Evolutionary conservation across 2,329 filamentous ascomycete species (phyloP).

Genomic region (Penicillium sp.): DNA sequence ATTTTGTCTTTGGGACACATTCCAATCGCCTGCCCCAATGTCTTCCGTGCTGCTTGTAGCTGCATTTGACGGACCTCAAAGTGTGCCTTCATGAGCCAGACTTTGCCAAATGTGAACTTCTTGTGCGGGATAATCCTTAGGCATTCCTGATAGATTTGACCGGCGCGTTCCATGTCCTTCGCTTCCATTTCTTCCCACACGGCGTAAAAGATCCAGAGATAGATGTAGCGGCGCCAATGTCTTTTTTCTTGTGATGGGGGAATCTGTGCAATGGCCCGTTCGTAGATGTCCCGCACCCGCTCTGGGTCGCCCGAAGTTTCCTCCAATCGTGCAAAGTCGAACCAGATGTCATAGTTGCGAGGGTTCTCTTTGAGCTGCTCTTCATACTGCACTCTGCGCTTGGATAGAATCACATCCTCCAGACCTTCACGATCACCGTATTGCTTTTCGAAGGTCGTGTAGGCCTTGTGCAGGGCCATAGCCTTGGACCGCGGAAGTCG

Average conservation of each 20-base stretch:
- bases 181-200: slow-evolving; percentile 89
- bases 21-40: slow-evolving; percentile 83
- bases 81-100: slow-evolving; percentile 91
- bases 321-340: slow-evolving; percentile 89
- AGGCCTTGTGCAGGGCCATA: slow-evolving; percentile 81
- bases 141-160: slow-evolving; percentile 88
- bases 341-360: slow-evolving; percentile 97
- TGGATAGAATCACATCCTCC: slow-evolving; percentile 93
- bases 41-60: slow-evolving; percentile 77
- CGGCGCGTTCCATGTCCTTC: slow-evolving; percentile 72
- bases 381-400: slow-evolving; percentile 89
- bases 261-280: slow-evolving; percentile 91
- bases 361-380: slow-evolving; percentile 90
- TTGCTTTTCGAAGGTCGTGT: slow-evolving; percentile 97
- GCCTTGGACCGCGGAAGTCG: slow-evolving; percentile 86
- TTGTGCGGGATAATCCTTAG: slow-evolving; percentile 88
- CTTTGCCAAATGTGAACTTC: slow-evolving; percentile 94
- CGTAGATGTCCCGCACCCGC: slow-evolving; percentile 86
- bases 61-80: slow-evolving; percentile 89
- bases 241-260: slow-evolving; percentile 95
- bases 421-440: slow-evolving; percentile 91
- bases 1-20: slow-evolving; percentile 95
- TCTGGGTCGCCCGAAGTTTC: slow-evolving; percentile 80
- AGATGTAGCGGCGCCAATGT: slow-evolving; percentile 96
- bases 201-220: slow-evolving; percentile 97